Base-by-base conservation (phyloP, 495 filamentous ascomycete species). In the Hypoxylon lienhwacheense region DNA sequence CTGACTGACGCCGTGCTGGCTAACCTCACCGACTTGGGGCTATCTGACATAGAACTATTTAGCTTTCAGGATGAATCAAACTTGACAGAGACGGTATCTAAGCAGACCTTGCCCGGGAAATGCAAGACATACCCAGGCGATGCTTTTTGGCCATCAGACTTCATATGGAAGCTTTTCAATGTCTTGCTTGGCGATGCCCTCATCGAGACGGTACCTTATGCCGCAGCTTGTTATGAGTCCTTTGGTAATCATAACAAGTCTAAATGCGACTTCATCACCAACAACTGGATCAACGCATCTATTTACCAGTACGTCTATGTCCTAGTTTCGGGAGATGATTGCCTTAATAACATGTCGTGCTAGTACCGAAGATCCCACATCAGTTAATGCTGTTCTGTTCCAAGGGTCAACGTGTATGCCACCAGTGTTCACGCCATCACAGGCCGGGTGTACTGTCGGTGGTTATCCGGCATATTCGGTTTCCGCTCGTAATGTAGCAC, bases 381-480 rank as follows among this genome's bases (percentile, higher is more conserved):
- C 69, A 2, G 53, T 83, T 24, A 60, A 66, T 14, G 82, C 80
- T 39, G 76, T 77, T 0, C 45, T 71, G 4, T 71, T 61, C 17
- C 59, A 71, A 53, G 70, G 68, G 52, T 66, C 11, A 14, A 74
- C 50, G 40, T 79, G 49, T 72, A 78, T 70, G 51, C 68, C 66
- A 7, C 61, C 66, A 6, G 39, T 42, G 10, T 25, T 63, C 22
- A 73, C 80, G 47, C 67, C 75, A 14, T 44, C 79, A 3, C 65
- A 79, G n/a, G 63, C 31, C 17, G 61, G 57, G 22, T 83, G 81
- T 63, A 74, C 71, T 4, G 42, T 80, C 33, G 81, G 80, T 7
- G 73, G 75, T 7, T 82, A 78, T 66, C 72, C 80, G 3, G 69
- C 72, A 5, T 86, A 86, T 49, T 73, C 80, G 0, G 77, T 88